Percentiles rank a stretch among this genome's conserved stretches.
Evolutionary conservation across 2,329 filamentous ascomycete species (phyloP).

Genomic region (Sclerotinia minor): DNA sequence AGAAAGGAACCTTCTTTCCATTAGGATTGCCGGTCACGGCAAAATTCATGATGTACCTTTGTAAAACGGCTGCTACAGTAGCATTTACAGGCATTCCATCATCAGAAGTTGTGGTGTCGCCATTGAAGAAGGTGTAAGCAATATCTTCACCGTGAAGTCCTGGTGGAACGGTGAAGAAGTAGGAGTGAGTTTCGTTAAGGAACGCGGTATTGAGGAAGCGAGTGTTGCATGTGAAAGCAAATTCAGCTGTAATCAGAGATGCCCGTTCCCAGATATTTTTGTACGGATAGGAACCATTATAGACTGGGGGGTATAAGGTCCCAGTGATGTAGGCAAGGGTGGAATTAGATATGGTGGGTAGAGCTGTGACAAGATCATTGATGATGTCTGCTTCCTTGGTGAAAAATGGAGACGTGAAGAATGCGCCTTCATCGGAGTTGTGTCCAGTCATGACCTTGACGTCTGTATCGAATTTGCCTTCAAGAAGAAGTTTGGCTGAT

Average conservation of each 20-base stretch:
- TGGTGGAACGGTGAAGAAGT: slow-evolving; percentile 54
- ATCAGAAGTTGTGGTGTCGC: slow-evolving; percentile 34
- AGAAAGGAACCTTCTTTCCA: slow-evolving; percentile 30
- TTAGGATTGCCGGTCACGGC: slow-evolving; percentile 42
- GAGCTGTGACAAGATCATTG: slow-evolving; percentile 16
- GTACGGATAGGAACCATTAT: slow-evolving; percentile 49
- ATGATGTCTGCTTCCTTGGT: slow-evolving; percentile 28
- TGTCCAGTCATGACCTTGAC: slow-evolving; percentile 50
- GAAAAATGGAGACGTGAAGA: slow-evolving; percentile 38
- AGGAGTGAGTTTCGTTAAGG: slow-evolving; percentile 50
- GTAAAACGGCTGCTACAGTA: slow-evolving; percentile 41
- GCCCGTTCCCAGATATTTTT: slow-evolving; percentile 47
- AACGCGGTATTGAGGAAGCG: slow-evolving; percentile 51
- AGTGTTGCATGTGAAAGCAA: slow-evolving; percentile 53
- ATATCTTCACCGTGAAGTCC: slow-evolving; percentile 55
- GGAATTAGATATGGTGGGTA: slow-evolving; percentile 33
- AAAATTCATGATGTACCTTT: slow-evolving; percentile 45
- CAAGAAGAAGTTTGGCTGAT: slow-evolving; percentile 47
- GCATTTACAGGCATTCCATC: slow-evolving; percentile 38
- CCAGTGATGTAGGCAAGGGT: slow-evolving; percentile 44
- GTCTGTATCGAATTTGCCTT: slow-evolving; percentile 48
- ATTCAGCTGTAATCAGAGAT: slow-evolving; percentile 47
- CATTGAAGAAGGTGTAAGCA: slow-evolving; percentile 54
- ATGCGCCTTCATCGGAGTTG: slow-evolving; percentile 46
- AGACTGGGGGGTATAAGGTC: slow-evolving; percentile 52